Evolutionary conservation across 345 rosid species (phyloP), one percentile per base, ranked within the genome.

Genomic region (Erysimum cheiranthoides): DNA sequence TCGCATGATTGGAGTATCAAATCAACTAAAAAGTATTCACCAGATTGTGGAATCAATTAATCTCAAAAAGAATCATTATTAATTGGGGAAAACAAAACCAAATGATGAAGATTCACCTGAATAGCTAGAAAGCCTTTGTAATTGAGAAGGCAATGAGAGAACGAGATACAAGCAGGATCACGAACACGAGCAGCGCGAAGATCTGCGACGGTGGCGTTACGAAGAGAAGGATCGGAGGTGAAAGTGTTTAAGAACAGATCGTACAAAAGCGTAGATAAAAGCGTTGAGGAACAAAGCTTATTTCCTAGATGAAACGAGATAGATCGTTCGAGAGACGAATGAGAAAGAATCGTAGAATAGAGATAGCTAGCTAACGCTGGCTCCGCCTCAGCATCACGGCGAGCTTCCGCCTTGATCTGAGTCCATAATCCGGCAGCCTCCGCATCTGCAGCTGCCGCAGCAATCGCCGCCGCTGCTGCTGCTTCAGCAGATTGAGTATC

Each of bases 231-330:
- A 63, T 92, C 97, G 13, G 90, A 82, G 64, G 97, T 66, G 89
- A 92, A 87, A 56, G 92, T 88, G 79, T 83, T 86, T 45, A 95
- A 86, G 72, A 92, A 95, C 35, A 95, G 96, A 81, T 95, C 99
- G 79, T 95, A 95, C 9, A 95, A 84, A 66, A 92, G 93, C 3
- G 97, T 92, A 8, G 99, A 90, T 65, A 95, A 96, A 38, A 95
- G 90, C 36, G 99, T 95, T 40, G 99, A 89, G 73, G 97, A 95
- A 85, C 96, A 94, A 47, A 94, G 96, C 86, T 94, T 94, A 88
- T 94, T 94, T 30, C 97, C 98, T 18, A 94, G 74, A 66, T 94
- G 98, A 60, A 94, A 94, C 42, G 98, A 81, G 40, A 94, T 85
- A 3, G 98, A 94, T 11, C 97, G 89, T 71, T 90, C 92, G 4